Evolutionary conservation across 2,329 filamentous ascomycete genomes (phyloP).

Genomic region (Diaporthe aspalathi): DNA sequence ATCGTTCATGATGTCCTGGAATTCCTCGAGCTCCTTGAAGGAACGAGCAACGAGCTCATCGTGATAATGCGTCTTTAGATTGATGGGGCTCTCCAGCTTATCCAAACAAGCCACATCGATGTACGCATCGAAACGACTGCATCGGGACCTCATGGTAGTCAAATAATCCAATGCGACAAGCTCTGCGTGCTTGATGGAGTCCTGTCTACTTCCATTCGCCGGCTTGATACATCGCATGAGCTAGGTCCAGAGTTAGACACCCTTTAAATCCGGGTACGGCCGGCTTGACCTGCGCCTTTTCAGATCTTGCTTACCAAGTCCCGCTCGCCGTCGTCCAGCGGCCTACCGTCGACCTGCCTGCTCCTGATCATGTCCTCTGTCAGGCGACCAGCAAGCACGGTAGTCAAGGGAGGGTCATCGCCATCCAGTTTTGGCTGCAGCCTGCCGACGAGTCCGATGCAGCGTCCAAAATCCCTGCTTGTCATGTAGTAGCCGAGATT

Average conservation of each 20-base stretch:
- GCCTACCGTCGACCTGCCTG: constrained; percentile 7
- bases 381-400: constrained; percentile 33
- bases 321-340: constrained; percentile 15
- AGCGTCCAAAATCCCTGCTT: constrained; percentile 22
- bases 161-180: constrained; percentile 38
- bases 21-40: constrained; percentile 27
- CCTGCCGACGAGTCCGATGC: constrained; percentile 31
- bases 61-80: constrained; percentile 38
- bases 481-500: constrained; percentile 39
- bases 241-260: constrained; percentile 9
- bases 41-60: constrained; percentile 38
- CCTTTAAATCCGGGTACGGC: no score
- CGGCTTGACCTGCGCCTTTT: not conserved
- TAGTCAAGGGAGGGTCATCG: constrained; percentile 33
- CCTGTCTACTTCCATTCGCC: not conserved
- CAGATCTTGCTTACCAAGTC: constrained; percentile 24
- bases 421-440: constrained; percentile 15
- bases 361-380: constrained; percentile 26
- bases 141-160: constrained; percentile 30
- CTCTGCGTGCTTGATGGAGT: constrained; percentile 33
- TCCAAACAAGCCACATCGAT: constrained; percentile 27
- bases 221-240: constrained; percentile 36
- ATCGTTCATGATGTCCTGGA: constrained; percentile 24
- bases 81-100: constrained; percentile 35
- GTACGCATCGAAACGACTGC: constrained; percentile 32